Conservation (phyloP, 768 basidiomycete species). For the Leccinum pellstonianum region DNA sequence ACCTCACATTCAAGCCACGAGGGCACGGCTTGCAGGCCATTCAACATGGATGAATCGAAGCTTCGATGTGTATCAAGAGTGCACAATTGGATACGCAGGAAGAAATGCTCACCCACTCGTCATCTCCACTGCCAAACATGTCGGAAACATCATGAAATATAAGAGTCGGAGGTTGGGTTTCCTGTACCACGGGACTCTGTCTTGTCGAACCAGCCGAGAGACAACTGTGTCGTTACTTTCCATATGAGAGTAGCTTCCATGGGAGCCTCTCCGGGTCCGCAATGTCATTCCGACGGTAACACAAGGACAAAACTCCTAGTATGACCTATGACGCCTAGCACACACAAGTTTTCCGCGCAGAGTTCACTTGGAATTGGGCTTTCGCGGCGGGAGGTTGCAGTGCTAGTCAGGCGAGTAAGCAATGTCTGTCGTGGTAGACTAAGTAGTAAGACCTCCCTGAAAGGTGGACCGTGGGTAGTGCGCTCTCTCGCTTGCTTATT, state of each 20-base stretch:
- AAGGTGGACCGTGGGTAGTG: background rate
- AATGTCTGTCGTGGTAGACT: too few species aligned
- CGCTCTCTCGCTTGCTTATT: too few species aligned
- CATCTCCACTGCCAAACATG: conserved; percentile 19
- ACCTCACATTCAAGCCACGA: conserved; percentile 54
- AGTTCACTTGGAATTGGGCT: background rate
- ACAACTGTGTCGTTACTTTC: conserved; percentile 10
- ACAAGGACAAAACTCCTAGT: background rate
- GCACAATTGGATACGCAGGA: background rate
- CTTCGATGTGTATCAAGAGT: conserved; percentile 5
- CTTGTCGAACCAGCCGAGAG: conserved; percentile 30
- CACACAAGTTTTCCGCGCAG: background rate
- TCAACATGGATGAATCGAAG: conserved; percentile 52
- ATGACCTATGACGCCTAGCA: background rate
- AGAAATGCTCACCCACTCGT: conserved; percentile 4
- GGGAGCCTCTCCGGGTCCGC: too few species aligned
- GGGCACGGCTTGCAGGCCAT: conserved; percentile 57
- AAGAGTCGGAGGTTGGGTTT: conserved; percentile 56
- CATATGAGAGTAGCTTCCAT: background rate
- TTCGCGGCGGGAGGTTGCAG: background rate
- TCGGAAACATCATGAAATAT: conserved; percentile 55
- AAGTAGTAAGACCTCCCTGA: background rate
- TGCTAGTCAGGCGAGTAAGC: background rate
- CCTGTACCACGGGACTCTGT: conserved; percentile 57
- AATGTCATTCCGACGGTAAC: background rate